Conservation (phyloP, 257 asterid genomes). For the Voacanga thouarsii region DNA sequence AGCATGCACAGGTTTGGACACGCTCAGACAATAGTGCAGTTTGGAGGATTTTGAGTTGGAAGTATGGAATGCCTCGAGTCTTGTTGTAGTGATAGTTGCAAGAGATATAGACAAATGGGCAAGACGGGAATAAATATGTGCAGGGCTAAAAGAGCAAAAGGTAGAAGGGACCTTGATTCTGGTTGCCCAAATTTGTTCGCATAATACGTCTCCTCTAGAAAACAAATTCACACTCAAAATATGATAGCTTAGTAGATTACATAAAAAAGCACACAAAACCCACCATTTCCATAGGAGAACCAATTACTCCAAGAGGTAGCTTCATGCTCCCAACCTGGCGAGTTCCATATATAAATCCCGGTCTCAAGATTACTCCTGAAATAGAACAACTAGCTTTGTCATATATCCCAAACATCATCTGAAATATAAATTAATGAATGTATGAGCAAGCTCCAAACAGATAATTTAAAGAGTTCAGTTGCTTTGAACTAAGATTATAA, state of each 20-base stretch:
- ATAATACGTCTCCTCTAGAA: background rate
- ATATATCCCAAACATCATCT: background rate
- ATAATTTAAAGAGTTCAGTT: background rate
- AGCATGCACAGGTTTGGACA: background rate
- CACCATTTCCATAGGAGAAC: conserved; percentile 91
- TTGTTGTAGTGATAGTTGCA: background rate
- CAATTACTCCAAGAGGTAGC: conserved; percentile 85
- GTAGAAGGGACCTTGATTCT: background rate
- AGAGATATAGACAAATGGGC: background rate
- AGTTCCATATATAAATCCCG: conserved; percentile 92
- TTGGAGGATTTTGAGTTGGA: background rate
- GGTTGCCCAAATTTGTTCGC: background rate
- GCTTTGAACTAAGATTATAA: background rate
- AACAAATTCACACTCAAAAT: background rate
- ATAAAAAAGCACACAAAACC: background rate
- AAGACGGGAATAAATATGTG: background rate
- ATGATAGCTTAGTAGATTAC: background rate
- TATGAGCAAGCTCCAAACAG: background rate
- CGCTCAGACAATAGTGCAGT: background rate
- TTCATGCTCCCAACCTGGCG: conserved; percentile 84
- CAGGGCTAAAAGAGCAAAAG: background rate
- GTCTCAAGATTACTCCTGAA: conserved; percentile 88
- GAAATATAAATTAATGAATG: background rate
- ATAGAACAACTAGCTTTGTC: conserved; percentile 2
- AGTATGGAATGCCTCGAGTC: background rate